Conservation (phyloP, 306 rosid species). For the Pyrus betulifolia region DNA sequence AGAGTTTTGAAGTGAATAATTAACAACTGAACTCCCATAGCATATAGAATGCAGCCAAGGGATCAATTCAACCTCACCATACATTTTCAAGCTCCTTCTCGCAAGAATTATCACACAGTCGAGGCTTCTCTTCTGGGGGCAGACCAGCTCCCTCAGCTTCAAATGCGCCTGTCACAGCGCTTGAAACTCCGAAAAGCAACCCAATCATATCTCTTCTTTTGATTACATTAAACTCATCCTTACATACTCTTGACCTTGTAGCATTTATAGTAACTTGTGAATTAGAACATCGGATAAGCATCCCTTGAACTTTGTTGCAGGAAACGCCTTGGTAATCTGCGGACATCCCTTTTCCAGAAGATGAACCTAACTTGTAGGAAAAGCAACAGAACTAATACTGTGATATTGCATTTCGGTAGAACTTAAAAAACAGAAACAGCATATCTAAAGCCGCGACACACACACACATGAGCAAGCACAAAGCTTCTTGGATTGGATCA, state of each 20-base stretch:
- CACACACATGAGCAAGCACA: not conserved
- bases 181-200: constrained; percentile 49
- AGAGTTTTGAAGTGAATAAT: not conserved
- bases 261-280: constrained; percentile 18
- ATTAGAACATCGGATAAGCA: constrained; percentile 21
- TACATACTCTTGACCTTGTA: constrained; percentile 25
- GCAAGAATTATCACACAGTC: constrained; percentile 63
- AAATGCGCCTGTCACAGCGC: constrained; percentile 37
- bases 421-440: not conserved
- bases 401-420: not conserved
- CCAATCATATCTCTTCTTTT: constrained; percentile 68
- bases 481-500: not conserved
- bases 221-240: constrained; percentile 19
- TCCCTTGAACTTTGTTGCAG: constrained; percentile 23
- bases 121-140: constrained; percentile 85
- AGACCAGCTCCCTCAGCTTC: constrained; percentile 77
- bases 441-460: not conserved
- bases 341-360: constrained; percentile 20
- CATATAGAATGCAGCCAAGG: constrained; percentile 11
- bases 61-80: constrained; percentile 70
- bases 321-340: constrained; percentile 28
- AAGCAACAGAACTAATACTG: not conserved
- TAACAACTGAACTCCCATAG: not conserved
- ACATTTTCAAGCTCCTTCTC: constrained; percentile 98
- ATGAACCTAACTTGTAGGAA: constrained; percentile 28